These are phyloP conservation scores for Neoscytalidium dimidiatum DNA, from an alignment of 2,329 filamentous ascomycete species.

Conservation along the genomic window DNA sequence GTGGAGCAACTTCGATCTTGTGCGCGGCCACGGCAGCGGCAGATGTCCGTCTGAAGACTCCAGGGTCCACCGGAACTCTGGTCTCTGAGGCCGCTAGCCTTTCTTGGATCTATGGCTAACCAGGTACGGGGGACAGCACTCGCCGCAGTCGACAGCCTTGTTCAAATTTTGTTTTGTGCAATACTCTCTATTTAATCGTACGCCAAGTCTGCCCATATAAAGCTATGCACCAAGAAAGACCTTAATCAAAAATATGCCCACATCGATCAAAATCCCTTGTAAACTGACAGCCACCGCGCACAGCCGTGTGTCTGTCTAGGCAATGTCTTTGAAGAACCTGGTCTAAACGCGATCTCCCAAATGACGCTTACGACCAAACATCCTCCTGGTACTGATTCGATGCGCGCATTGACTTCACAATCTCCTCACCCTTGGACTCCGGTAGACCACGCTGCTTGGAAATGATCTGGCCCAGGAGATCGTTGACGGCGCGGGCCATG, in stretches of 20 bases:
- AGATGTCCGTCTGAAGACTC: conserved; percentile 23
- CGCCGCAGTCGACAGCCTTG: background rate
- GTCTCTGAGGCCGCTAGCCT: conserved; percentile 3
- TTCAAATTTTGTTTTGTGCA: background rate
- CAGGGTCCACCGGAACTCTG: conserved; percentile 16
- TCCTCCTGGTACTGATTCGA: conserved; percentile 94
- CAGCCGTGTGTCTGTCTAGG: conserved; percentile 8
- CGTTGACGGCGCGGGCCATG: conserved; percentile 93
- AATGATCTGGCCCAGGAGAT: conserved; percentile 83
- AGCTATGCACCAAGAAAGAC: conserved; percentile 13
- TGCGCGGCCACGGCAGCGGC: background rate
- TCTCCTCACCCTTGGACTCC: conserved; percentile 87
- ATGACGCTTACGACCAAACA: conserved; percentile 60
- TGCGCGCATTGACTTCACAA: conserved; percentile 95
- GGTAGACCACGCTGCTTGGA: conserved; percentile 79
- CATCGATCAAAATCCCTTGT: background rate
- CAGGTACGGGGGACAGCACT: background rate
- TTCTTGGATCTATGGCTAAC: background rate
- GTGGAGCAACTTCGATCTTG: conserved; percentile 11
- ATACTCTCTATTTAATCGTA: conserved; percentile 6
- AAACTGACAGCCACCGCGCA: background rate
- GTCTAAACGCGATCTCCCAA: conserved; percentile 6
- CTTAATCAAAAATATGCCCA: background rate
- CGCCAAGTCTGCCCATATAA: background rate
- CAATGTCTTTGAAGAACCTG: background rate